phyloP scores from a whole-genome alignment of 495 filamentous ascomycete genomes.

The Sabuloglossum arenarium region DNA sequence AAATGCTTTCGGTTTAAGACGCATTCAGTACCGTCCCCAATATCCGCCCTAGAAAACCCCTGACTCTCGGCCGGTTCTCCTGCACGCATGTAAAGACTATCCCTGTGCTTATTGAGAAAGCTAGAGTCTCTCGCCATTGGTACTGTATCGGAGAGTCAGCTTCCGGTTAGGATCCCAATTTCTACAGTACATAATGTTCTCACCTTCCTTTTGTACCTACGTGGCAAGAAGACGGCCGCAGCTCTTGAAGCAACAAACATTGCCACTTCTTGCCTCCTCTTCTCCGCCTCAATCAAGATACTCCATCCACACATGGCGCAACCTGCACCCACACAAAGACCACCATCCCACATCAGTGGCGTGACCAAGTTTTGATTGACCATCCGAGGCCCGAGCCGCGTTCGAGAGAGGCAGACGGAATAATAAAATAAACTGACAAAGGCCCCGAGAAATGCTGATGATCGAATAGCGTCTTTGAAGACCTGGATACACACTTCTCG shows the following conservation, averaged over 20 bases:
- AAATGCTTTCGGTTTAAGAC: background rate
- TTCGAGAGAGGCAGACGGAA: conserved; percentile 64
- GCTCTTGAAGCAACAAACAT: conserved; percentile 77
- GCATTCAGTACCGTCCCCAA: conserved; percentile 29
- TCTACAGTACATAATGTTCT: conserved; percentile 2
- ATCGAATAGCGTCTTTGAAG: conserved; percentile 39
- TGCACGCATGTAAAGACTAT: conserved; percentile 51
- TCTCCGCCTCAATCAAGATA: conserved; percentile 48
- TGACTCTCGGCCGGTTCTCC: conserved; percentile 42
- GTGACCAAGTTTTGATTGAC: conserved; percentile 31
- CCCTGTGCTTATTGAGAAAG: conserved; percentile 54
- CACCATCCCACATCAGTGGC: conserved; percentile 40
- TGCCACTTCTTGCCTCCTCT: conserved; percentile 54
- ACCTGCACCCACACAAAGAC: conserved; percentile 53
- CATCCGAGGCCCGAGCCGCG: conserved; percentile 53
- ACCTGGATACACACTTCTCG: conserved; percentile 24
- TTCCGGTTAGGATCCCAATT: conserved; percentile 9
- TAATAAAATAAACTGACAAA: conserved; percentile 81
- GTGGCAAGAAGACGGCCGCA: conserved; percentile 52
- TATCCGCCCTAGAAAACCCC: conserved; percentile 54
- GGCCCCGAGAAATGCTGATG: conserved; percentile 62
- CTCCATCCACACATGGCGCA: conserved; percentile 75
- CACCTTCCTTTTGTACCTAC: conserved; percentile 46
- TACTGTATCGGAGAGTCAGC: conserved; percentile 21
- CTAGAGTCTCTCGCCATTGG: conserved; percentile 53